Conservation (phyloP, 176 grass and related monocot genomes). For the Metroxylon sagu region DNA sequence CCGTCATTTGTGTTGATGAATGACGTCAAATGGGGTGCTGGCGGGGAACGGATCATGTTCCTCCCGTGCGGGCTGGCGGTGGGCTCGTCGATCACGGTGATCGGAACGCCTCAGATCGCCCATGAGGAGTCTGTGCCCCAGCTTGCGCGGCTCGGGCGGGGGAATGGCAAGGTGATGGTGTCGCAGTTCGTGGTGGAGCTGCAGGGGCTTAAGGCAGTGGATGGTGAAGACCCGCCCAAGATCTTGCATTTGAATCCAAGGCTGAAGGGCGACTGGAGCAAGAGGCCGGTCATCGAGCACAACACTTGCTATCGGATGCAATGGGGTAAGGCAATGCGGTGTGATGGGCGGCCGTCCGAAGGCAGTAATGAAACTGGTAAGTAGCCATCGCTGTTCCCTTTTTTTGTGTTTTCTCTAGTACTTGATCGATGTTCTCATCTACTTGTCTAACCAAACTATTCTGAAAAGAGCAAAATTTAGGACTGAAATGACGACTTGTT, state of each 20-base stretch:
- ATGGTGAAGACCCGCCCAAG: conserved; percentile 76
- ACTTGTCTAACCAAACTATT: too few relatives aligned
- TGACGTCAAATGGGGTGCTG: not conserved
- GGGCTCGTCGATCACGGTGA: conserved; percentile 69
- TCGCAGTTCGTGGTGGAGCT: conserved; percentile 94
- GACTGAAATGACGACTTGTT: too few relatives aligned
- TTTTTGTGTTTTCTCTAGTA: not conserved
- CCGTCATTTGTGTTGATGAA: conserved; percentile 30
- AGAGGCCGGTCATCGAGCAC: conserved; percentile 81
- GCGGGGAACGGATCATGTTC: conserved; percentile 13
- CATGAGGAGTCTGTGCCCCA: conserved; percentile 71
- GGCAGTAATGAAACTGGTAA: conserved; percentile 65
- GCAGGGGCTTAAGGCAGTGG: conserved; percentile 69
- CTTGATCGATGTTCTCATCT: too few relatives aligned
- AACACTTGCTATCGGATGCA: conserved; percentile 95
- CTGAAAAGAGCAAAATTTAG: too few relatives aligned
- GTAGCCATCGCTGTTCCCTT: too few relatives aligned
- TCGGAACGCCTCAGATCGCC: conserved; percentile 44
- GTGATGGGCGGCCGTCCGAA: conserved; percentile 44
- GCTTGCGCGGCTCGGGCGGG: conserved; percentile 39
- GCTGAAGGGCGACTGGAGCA: conserved; percentile 83
- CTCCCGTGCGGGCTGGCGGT: conserved; percentile 74
- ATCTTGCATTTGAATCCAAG: conserved; percentile 81
- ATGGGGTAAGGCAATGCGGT: conserved; percentile 65
- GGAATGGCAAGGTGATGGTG: conserved; percentile 49